Base-by-base conservation (phyloP, 257 asterid species). In the Haberlea rhodopensis region DNA sequence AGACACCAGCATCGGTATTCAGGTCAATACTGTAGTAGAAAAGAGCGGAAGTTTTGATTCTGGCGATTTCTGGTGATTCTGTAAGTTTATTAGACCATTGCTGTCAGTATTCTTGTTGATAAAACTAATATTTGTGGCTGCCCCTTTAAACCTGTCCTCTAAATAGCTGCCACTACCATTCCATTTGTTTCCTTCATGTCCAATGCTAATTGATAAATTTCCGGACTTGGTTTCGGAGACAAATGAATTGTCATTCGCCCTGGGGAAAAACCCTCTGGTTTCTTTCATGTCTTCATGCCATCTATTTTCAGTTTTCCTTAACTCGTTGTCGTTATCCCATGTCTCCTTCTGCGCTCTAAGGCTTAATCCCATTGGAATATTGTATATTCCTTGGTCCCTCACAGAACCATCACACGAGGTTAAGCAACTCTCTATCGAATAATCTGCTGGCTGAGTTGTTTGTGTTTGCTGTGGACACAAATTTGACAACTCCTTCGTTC, bases 181-280 rank as follows among this genome's bases (percentile, higher is more conserved):
- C n/a, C n/a, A n/a, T n/a, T n/a, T n/a, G n/a, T n/a, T n/a, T n/a
- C n/a, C n/a, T n/a, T 78, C 71, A 61, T 73, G 71, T 57, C 91
- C 95, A 55, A 90, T 81, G 78, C 88, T 75, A 82, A 87, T 90
- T 20, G 96, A 84, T 72, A 85, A 73, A 43, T 75, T 77, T 75
- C 79, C 70, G 60, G 67, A 57, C 20, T 56, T 73, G 32, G 65
- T 68, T 60, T 79, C 84, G 4, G 53, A 49, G 25, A 68, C 15
- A 49, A 67, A 73, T 34, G 53, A 24, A 54, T 75, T 77, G 53
- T 62, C 81, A 24, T 68, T 68, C 78, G 28, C 66, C 28, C 66
- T 48, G 21, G 77, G 48, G 29, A 78, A 73, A 21, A 73, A 63
- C 25, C 58, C 59, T 31, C 83, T 59, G 32, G 68, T 63, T 28